A percentile compares a stretch with the other conserved stretches of the same genome.
phyloP scores from a whole-genome alignment of 148 eudicot species.

The Diospyros kaki region DNA sequence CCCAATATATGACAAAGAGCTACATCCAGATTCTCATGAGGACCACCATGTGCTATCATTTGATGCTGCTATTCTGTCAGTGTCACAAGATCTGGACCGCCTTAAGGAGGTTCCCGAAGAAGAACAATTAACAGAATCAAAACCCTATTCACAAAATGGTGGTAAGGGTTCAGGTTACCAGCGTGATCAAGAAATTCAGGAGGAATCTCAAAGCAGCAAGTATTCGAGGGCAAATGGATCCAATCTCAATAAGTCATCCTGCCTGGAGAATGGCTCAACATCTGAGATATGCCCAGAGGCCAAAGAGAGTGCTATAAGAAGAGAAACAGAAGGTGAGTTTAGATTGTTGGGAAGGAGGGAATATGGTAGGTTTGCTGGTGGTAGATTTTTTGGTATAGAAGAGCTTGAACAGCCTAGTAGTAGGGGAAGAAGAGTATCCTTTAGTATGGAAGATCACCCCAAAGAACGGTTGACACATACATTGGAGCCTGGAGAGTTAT shows the following conservation, averaged over 20 bases:
- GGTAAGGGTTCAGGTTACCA: constrained; percentile 17
- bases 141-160: constrained; percentile 15
- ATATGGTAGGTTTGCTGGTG: constrained; percentile 55
- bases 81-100: constrained; percentile 60
- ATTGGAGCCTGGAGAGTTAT: constrained; percentile 60
- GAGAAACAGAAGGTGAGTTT: constrained; percentile 96
- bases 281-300: constrained; percentile 49
- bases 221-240: constrained; percentile 31
- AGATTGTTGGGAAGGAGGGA: constrained; percentile 85
- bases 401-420: constrained; percentile 52
- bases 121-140: constrained; percentile 25
- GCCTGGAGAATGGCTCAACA: constrained; percentile 25
- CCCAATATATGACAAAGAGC: constrained; percentile 49
- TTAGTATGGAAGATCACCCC: constrained; percentile 59
- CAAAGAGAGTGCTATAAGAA: constrained; percentile 81
- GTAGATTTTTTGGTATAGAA: constrained; percentile 65
- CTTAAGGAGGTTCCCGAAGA: constrained; percentile 48
- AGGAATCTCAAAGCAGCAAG: constrained; percentile 45
- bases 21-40: constrained; percentile 16
- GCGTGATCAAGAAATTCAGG: constrained; percentile 52
- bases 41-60: constrained; percentile 65
- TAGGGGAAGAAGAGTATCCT: constrained; percentile 74
- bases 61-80: constrained; percentile 92
- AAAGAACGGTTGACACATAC: constrained; percentile 40
- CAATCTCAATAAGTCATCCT: constrained; percentile 5